Conservation (phyloP, 2,329 filamentous ascomycete species). For the Fonsecaea pedrosoi region DNA sequence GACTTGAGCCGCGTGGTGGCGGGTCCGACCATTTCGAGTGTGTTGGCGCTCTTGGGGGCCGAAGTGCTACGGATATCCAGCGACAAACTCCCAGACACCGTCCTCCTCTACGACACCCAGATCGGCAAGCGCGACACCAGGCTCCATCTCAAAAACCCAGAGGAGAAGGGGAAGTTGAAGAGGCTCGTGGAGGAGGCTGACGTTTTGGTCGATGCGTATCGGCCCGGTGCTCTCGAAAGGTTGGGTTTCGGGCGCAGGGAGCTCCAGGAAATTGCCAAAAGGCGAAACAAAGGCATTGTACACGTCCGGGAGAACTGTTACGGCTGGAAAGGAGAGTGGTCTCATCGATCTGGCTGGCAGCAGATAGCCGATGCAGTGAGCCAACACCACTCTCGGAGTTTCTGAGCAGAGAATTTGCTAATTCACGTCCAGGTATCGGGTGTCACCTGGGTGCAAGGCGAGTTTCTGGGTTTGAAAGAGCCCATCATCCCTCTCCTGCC, state of each 20-base stretch:
- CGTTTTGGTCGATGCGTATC: constrained; percentile 62
- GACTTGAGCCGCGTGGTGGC: constrained; percentile 56
- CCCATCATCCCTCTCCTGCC: constrained; percentile 57
- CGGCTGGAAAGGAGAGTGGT: constrained; percentile 53
- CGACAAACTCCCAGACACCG: neutral
- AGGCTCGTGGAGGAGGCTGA: constrained; percentile 57
- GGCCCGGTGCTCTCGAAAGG: constrained; percentile 57
- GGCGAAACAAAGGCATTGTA: constrained; percentile 53
- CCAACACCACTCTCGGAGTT: too few relatives aligned
- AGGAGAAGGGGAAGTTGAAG: constrained; percentile 49
- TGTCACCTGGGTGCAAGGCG: constrained; percentile 46
- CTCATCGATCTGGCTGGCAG: constrained; percentile 57
- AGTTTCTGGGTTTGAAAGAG: constrained; percentile 42
- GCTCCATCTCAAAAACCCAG: constrained; percentile 54
- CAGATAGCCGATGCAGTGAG: constrained; percentile 52
- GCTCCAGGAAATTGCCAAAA: constrained; percentile 48
- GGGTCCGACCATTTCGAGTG: constrained; percentile 50
- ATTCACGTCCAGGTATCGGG: constrained; percentile 38
- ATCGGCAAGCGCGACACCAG: constrained; percentile 71
- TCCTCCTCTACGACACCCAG: constrained; percentile 77
- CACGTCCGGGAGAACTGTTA: constrained; percentile 60
- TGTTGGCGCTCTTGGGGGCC: constrained; percentile 54
- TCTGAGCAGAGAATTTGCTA: constrained; percentile 41
- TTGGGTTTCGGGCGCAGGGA: constrained; percentile 64
- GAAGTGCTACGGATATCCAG: constrained; percentile 52